These are phyloP conservation scores for Solanum ahanhuiri DNA, from an alignment of 257 asterid species.

Conservation along the genomic window DNA sequence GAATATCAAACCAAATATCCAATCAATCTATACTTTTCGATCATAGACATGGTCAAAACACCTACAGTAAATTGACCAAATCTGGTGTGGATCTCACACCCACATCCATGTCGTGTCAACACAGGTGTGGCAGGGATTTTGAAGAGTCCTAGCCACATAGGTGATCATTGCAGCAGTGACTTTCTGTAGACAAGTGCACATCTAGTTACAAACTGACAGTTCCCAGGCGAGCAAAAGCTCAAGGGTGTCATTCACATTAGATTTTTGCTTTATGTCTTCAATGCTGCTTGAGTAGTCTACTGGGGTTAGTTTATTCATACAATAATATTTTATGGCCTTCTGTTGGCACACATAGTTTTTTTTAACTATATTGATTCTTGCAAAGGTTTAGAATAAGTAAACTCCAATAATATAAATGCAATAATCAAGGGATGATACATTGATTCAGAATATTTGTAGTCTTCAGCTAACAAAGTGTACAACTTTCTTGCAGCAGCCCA, in stretches of 20 bases:
- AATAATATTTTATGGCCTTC: not conserved
- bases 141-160: not conserved
- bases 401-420: not conserved
- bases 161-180: not conserved
- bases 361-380: not conserved
- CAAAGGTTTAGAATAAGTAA: not conserved
- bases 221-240: not conserved
- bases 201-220: not conserved
- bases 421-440: not conserved
- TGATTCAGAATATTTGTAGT: not conserved
- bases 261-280: not conserved
- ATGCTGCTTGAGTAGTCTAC: not conserved
- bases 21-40: not conserved
- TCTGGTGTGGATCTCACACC: not conserved
- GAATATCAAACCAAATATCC: not conserved
- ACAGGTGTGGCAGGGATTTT: not conserved
- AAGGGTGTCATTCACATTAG: not conserved
- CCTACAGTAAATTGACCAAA: not conserved
- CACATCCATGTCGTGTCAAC: not conserved
- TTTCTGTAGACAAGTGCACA: not conserved
- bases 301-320: not conserved
- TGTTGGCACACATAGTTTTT: not conserved
- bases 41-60: not conserved
- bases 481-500: slow-evolving; percentile 23
- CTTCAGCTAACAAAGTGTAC: not conserved